Base-by-base conservation (phyloP, 805 yeast species). In the Lipomyces sp. region DNA sequence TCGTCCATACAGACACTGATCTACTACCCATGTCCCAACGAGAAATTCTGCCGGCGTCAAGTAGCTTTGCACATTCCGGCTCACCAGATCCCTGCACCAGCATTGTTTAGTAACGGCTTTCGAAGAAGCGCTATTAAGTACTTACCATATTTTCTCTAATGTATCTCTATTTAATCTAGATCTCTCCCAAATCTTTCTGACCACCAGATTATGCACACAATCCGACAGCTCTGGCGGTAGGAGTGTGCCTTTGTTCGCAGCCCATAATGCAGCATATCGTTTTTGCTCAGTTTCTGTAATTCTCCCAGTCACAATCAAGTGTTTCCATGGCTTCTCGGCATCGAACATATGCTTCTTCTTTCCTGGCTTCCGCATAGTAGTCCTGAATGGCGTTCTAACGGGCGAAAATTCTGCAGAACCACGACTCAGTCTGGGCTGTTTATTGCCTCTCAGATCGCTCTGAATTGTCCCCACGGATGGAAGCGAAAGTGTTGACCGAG, bases 1-100 rank as follows among this genome's bases (percentile, higher is more conserved):
- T 51, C 96, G 82, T 0, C 99, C 99, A 75, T 94, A 95, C 13
- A 95, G 81, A 75, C 97, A 90, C 78, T 95, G 99, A 77, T 95
- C 99, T 1, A 95, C 93, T 3, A 93, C 78, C 99, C 99, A 95
- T 90, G 90, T 93, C 0, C 99, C 99, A n/a, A 93, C 94, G 39
- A 94, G 79, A 73, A 95, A 95, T 69, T 93, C 94, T 48, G 87
- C 88, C 68, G 90, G 85, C 71, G 87, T 89, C 63, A 95, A 79
- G 0, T 90, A 85, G 0, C 97, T 96, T 75, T 90, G 95, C 50
- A 72, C 71, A 64, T 74, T 73, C 10, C 76, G 71, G 71, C 79
- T 80, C 30, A 93, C 94, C 72, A 89, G 80, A 58, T 86, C 84
- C 69, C 67, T 66, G 8, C 4, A 45, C 30, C n/a, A 15, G 29